Conservation (phyloP, 169 alveolate species). For the Cryptosporidium andersoni region DNA sequence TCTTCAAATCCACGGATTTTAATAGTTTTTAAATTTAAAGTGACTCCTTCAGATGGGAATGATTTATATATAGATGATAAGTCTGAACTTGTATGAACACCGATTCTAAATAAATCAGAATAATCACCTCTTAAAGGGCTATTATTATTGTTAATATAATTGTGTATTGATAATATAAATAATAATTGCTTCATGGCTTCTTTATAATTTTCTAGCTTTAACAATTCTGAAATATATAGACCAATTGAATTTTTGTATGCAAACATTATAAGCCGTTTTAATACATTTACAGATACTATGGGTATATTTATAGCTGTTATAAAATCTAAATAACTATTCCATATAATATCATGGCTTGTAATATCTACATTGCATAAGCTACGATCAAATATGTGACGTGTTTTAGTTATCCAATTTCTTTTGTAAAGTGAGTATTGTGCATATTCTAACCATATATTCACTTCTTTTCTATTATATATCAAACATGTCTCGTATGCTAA, state of each 20-base stretch:
- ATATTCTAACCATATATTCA: slow-evolving; percentile 29
- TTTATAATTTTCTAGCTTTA: slow-evolving; percentile 9
- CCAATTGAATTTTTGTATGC: slow-evolving; percentile 25
- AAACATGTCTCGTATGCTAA: slow-evolving; percentile 32
- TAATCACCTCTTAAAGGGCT: too few relatives aligned
- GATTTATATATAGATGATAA: neutral
- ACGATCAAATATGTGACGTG: slow-evolving; percentile 49
- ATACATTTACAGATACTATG: slow-evolving; percentile 28
- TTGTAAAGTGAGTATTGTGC: slow-evolving; percentile 8
- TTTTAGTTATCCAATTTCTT: slow-evolving; percentile 13
- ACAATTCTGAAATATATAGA: slow-evolving; percentile 24
- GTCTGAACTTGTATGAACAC: neutral
- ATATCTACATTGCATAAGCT: slow-evolving; percentile 30
- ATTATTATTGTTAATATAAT: too few relatives aligned
- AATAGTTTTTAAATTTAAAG: neutral
- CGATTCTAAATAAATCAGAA: neutral
- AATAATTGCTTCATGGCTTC: neutral
- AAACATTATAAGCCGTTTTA: slow-evolving; percentile 29
- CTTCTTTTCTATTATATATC: slow-evolving; percentile 41
- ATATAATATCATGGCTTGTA: slow-evolving; percentile 24
- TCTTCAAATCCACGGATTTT: slow-evolving; percentile 31
- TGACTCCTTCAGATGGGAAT: slow-evolving; percentile 2
- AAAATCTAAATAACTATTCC: slow-evolving; percentile 52
- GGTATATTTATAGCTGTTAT: slow-evolving; percentile 28
- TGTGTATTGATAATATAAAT: neutral